These are phyloP conservation scores for Graphium sp. DNA, from an alignment of 2,329 filamentous ascomycete species.

Conservation along the genomic window DNA sequence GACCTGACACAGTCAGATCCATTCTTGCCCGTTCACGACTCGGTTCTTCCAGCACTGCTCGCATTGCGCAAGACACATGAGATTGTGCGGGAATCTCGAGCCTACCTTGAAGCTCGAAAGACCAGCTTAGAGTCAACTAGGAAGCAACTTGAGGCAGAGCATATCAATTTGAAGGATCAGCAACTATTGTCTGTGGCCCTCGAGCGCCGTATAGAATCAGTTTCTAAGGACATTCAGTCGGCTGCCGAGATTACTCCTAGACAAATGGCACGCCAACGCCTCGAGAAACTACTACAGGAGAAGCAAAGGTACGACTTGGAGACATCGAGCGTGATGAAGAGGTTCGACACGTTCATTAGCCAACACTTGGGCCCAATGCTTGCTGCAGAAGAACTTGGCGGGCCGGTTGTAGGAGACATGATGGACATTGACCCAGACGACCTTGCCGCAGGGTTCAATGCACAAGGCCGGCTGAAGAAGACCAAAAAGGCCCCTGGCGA, in stretches of 20 bases:
- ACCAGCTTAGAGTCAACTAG: conserved; percentile 22
- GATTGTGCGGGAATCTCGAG: conserved; percentile 46
- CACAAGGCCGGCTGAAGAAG: conserved; percentile 38
- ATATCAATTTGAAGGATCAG: conserved; percentile 34
- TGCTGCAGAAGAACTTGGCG: conserved; percentile 68
- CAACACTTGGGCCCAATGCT: conserved; percentile 56
- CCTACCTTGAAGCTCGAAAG: conserved; percentile 31
- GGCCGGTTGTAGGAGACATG: conserved; percentile 63
- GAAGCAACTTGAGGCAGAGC: conserved; percentile 31
- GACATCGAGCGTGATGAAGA: conserved; percentile 41
- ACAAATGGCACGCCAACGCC: conserved; percentile 43
- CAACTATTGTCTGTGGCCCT: conserved; percentile 34
- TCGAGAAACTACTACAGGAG: conserved; percentile 41
- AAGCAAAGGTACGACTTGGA: conserved; percentile 43
- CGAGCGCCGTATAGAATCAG: conserved; percentile 36
- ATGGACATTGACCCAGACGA: conserved; percentile 45
- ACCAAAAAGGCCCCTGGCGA: conserved; percentile 15
- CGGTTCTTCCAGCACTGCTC: conserved; percentile 53
- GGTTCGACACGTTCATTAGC: conserved; percentile 55
- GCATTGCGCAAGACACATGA: conserved; percentile 51
- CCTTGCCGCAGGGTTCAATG: conserved; percentile 40
- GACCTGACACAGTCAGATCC: conserved; percentile 43
- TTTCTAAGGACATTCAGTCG: conserved; percentile 39
- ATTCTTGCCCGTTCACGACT: conserved; percentile 48
- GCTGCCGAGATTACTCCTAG: conserved; percentile 40